Evolutionary conservation across 768 basidiomycete species (phyloP), one percentile per base, ranked within the genome.

Genomic region (Auricularia sp.): DNA sequence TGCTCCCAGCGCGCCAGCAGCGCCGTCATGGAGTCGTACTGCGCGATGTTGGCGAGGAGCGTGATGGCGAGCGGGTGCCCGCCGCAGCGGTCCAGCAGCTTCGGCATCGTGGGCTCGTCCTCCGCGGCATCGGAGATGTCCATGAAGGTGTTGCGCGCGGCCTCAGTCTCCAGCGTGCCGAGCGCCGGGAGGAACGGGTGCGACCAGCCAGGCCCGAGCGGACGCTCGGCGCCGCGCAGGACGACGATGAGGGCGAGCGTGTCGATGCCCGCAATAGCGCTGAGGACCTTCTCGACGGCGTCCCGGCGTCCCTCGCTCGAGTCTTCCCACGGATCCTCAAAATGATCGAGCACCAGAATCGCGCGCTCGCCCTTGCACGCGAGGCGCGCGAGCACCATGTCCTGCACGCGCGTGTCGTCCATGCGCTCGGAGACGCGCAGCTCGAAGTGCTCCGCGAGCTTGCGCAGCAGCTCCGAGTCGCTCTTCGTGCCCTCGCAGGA

Each of bases 41-140:
- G 56, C 56, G 56, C 56, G 24, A 59, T 59, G 56, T 59, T 59
- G 56, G 56, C 56, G 29, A 59, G 24, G n/a, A 59, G 56, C 13
- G 56, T 29, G 21, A 59, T 7, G 13, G 56, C 56, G 34, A 59
- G 56, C n/a, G 56, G 56, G 29, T 59, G 56, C 21, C 56, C 56
- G 13, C 21, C 21, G 24, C 54, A 56, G n/a, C 54, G 54, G 13
- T 56, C 54, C 13, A 56, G 10, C 13, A 56, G 24, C 24, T 29
- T 29, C 4, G 56, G 4, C 7, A 29, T 7, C 21, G 7, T 3
- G 13, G 21, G 14, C 29, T 59, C 56, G 34, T 59, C 56, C 21
- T 59, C 56, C 13, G 56, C 29, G 13, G 10, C 13, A 16, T 59
- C 56, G 56, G 29, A 33, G 56, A 59, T 18, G 21, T 18, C 56